These are phyloP conservation scores for Hypoxylon sp. DNA, from an alignment of 2,329 filamentous ascomycete genomes.

Conservation along the genomic window DNA sequence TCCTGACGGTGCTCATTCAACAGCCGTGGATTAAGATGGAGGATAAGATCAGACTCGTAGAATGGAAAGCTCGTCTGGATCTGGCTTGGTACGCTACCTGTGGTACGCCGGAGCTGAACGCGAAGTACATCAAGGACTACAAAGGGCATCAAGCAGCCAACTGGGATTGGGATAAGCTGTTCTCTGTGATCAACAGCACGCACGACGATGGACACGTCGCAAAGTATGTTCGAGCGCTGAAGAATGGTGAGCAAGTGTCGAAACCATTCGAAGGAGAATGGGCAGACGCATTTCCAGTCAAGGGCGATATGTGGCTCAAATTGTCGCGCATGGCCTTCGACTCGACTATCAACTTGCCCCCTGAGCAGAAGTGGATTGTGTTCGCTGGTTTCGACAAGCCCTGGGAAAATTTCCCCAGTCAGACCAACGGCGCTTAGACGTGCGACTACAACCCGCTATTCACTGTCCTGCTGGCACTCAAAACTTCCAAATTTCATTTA, in stretches of 20 bases:
- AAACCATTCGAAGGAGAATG: constrained; percentile 40
- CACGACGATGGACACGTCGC: constrained; percentile 57
- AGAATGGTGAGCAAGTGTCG: constrained; percentile 51
- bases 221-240: constrained; percentile 56
- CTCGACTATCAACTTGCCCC: constrained; percentile 33
- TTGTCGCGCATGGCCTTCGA: constrained; percentile 45
- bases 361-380: constrained; percentile 40
- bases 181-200: constrained; percentile 39
- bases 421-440: neutral
- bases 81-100: constrained; percentile 75
- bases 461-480: neutral
- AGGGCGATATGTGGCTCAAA: constrained; percentile 50
- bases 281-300: constrained; percentile 40
- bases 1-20: constrained; percentile 51
- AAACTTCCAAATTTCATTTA: neutral
- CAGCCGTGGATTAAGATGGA: constrained; percentile 54
- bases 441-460: neutral
- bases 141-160: constrained; percentile 29
- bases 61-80: constrained; percentile 76
- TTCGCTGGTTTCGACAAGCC: constrained; percentile 33
- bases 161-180: constrained; percentile 52
- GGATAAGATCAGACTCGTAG: constrained; percentile 70
- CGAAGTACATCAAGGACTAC: constrained; percentile 44
- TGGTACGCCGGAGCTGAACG: constrained; percentile 60
- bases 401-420: constrained; percentile 19